Base-by-base conservation (phyloP, 805 yeast genomes). In the Metschnikowia proteae region DNA sequence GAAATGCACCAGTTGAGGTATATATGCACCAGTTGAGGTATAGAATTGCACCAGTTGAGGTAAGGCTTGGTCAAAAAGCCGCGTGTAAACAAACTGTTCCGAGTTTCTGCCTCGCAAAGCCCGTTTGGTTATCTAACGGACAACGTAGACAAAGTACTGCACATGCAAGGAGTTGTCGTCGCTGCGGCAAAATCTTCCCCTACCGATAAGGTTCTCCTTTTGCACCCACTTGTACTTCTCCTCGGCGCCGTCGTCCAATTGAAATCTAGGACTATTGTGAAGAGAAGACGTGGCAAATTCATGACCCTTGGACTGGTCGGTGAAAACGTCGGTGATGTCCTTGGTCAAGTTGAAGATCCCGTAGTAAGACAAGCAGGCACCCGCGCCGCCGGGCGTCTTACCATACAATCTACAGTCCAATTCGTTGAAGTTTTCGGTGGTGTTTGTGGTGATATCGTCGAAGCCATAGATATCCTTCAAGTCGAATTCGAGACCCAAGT, bases 111-210 rank as follows among this genome's bases (percentile, higher is more conserved):
- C 17, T 17, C 17, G 17, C 17, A 17, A 17, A 17, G 27, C 17
- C 9, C n/a, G 26, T n/a, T n/a, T 7, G 27, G 33, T 32, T 23
- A 17, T 17, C 37, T 52, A 52, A 32, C 59, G 59, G 17, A 56
- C 46, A 28, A 73, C 66, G 54, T 76, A 79, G 46, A 78, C 63
- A 53, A 66, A 71, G 67, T 82, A 82, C 64, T 83, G 86, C 36
- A 83, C 86, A 51, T 65, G 72, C 49, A 80, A 61, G 2, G 33
- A 54, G 22, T 78, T 81, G 5, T 67, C 58, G 3, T 61, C 68
- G 52, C 32, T 27, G 56, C 83, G 71, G 42, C 76, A 59, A 57
- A 82, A 81, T 49, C 84, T 72, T 31, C 88, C 88, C 60, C 75
- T 79, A 22, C 85, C 88, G 23, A 80, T 43, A 48, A 81, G 68